A percentile compares a stretch with the other conserved stretches of the same genome.
These are phyloP conservation scores for Phlebiopsis gigantea DNA, from an alignment of 768 basidiomycete species.

Conservation along the genomic window DNA sequence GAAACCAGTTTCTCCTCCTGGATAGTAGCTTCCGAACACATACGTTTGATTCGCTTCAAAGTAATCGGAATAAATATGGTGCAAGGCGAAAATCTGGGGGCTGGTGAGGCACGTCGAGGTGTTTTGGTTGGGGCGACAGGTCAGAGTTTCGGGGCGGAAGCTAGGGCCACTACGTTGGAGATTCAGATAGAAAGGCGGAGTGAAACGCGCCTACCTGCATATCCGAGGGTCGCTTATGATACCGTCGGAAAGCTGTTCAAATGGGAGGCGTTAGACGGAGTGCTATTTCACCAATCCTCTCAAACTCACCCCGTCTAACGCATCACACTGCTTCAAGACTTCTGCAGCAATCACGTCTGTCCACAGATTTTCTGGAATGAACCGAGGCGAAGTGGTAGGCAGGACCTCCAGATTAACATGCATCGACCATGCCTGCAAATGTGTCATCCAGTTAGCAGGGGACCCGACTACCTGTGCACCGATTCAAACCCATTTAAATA, in stretches of 20 bases:
- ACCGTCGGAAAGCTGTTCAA: conserved; percentile 20
- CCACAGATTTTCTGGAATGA: conserved; percentile 24
- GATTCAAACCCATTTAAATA: background rate
- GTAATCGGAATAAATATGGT: conserved; percentile 22
- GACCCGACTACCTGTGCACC: conserved; percentile 23
- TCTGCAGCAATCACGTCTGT: conserved; percentile 23
- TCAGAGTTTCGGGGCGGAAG: background rate
- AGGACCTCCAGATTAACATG: conserved; percentile 21
- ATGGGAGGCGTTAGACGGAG: no score
- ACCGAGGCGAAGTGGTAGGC: conserved; percentile 18
- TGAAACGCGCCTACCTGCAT: conserved; percentile 18
- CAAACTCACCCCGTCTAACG: conserved; percentile 23
- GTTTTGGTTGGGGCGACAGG: conserved; percentile 10
- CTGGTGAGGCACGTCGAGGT: conserved; percentile 23
- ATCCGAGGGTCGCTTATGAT: conserved; percentile 23
- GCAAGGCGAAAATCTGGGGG: conserved; percentile 24
- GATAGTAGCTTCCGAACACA: conserved; percentile 24
- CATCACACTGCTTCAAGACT: conserved; percentile 28
- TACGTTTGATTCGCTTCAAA: conserved; percentile 23
- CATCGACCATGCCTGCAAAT: conserved; percentile 19
- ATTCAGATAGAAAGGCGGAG: background rate
- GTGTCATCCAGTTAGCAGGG: conserved; percentile 25
- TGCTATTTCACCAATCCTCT: no score
- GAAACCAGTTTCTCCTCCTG: conserved; percentile 19
- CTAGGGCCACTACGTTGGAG: background rate